These are phyloP conservation scores for Sugiyamaella floridensis DNA, from an alignment of 805 yeast genomes.

Conservation along the genomic window DNA sequence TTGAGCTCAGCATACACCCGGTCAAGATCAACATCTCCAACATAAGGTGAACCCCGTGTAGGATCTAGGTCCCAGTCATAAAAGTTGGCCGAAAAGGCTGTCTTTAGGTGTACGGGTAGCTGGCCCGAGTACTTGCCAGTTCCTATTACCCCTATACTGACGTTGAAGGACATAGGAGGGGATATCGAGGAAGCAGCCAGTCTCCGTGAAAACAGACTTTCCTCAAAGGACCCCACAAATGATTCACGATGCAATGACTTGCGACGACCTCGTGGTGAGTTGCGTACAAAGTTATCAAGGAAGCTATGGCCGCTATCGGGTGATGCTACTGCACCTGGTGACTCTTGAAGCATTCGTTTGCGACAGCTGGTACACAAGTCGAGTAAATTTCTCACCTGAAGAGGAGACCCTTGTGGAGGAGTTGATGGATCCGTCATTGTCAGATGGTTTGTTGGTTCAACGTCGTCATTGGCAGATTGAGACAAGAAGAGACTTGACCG, in stretches of 20 bases:
- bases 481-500: constrained; percentile 15
- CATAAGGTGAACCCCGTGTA: constrained; percentile 23
- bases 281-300: neutral
- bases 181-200: constrained; percentile 26
- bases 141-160: constrained; percentile 28
- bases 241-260: constrained; percentile 20
- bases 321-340: neutral
- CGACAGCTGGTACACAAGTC: constrained; percentile 6
- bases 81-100: constrained; percentile 27
- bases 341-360: neutral
- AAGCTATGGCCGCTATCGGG: constrained; percentile 2
- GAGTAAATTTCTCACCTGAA: neutral
- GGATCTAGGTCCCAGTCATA: constrained; percentile 21
- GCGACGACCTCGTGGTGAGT: constrained; percentile 7
- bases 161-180: constrained; percentile 20
- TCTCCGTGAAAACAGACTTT: constrained; percentile 27
- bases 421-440: neutral
- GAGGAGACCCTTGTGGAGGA: neutral
- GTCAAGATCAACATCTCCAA: constrained; percentile 21
- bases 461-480: constrained; percentile 9
- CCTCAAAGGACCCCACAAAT: constrained; percentile 31
- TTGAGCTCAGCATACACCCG: neutral
- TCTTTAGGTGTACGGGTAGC: constrained; percentile 23
- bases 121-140: constrained; percentile 19
- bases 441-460: neutral